phyloP scores from a whole-genome alignment of 345 rosid species.

The Excoecaria cochinchinensis region DNA sequence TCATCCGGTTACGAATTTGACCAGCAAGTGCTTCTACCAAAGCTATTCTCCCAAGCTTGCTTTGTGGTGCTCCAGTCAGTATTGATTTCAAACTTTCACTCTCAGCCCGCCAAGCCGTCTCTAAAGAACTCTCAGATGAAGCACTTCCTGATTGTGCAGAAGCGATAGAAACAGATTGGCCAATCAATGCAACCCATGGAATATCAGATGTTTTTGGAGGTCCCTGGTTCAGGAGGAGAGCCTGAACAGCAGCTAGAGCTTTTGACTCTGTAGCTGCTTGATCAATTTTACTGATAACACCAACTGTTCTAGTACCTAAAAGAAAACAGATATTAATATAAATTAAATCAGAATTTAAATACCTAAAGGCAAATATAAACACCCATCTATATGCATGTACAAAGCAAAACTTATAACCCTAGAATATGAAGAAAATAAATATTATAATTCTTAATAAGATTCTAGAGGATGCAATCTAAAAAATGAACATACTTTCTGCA shows the following conservation, averaged over 20 bases:
- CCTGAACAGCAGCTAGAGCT: slow-evolving; percentile 96
- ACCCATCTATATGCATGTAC: background rate
- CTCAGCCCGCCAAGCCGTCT: slow-evolving; percentile 99
- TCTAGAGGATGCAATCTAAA: slow-evolving; percentile 2
- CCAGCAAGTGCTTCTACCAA: slow-evolving; percentile 84
- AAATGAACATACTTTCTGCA: slow-evolving; percentile 61
- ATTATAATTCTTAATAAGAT: background rate
- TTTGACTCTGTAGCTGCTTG: slow-evolving; percentile 85
- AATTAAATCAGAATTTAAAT: background rate
- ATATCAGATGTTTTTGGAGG: slow-evolving; percentile 91
- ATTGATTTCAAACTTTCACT: slow-evolving; percentile 81
- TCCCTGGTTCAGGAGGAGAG: slow-evolving; percentile 86
- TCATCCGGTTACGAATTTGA: slow-evolving; percentile 92
- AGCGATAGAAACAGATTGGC: slow-evolving; percentile 91
- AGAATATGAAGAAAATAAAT: background rate
- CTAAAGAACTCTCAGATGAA: slow-evolving; percentile 78
- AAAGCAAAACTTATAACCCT: background rate
- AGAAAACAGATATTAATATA: background rate
- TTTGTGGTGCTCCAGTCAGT: slow-evolving; percentile 80
- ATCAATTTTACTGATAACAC: slow-evolving; percentile 89
- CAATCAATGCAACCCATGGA: slow-evolving; percentile 97
- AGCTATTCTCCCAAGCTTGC: slow-evolving; percentile 93
- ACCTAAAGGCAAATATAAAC: background rate
- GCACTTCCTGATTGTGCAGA: slow-evolving; percentile 75
- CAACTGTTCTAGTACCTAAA: slow-evolving; percentile 93